Percentiles rank a stretch among this genome's conserved stretches.
These are phyloP conservation scores for Pestalotiopsis sp. DNA, from an alignment of 2,329 filamentous ascomycete genomes.

Conservation along the genomic window DNA sequence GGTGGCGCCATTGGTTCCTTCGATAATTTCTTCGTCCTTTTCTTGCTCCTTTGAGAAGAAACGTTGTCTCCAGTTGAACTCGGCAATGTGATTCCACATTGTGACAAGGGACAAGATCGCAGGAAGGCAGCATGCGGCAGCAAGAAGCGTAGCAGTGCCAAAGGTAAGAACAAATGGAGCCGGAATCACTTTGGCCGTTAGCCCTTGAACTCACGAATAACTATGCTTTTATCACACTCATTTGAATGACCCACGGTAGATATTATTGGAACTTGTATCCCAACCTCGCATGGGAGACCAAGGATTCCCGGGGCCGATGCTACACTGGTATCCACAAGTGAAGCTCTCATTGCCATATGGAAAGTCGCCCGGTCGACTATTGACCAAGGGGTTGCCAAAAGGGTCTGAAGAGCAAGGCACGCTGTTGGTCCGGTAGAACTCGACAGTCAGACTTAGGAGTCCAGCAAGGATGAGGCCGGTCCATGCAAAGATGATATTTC, in stretches of 20 bases:
- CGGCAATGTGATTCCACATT: conserved; percentile 66
- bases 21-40: conserved; percentile 42
- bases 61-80: conserved; percentile 59
- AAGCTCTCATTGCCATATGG: conserved; percentile 35
- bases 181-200: conserved; percentile 42
- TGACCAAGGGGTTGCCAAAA: conserved; percentile 28
- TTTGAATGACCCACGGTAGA: conserved; percentile 47
- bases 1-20: conserved; percentile 59
- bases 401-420: conserved; percentile 44
- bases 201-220: too few species aligned
- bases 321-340: conserved; percentile 52
- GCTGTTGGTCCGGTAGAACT: conserved; percentile 61
- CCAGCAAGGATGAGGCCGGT: conserved; percentile 62
- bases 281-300: conserved; percentile 26
- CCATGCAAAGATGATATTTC: conserved; percentile 70
- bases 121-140: conserved; percentile 67
- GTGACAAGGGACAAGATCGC: conserved; percentile 63
- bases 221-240: too few species aligned
- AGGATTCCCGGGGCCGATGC: conserved; percentile 34
- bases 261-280: conserved; percentile 48
- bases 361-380: conserved; percentile 35
- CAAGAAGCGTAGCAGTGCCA: conserved; percentile 60
- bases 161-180: conserved; percentile 59
- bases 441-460: conserved; percentile 62
- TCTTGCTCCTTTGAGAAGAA: conserved; percentile 35